Evolutionary conservation across 805 yeast genomes (phyloP).

Genomic region (Pichia exigua): DNA sequence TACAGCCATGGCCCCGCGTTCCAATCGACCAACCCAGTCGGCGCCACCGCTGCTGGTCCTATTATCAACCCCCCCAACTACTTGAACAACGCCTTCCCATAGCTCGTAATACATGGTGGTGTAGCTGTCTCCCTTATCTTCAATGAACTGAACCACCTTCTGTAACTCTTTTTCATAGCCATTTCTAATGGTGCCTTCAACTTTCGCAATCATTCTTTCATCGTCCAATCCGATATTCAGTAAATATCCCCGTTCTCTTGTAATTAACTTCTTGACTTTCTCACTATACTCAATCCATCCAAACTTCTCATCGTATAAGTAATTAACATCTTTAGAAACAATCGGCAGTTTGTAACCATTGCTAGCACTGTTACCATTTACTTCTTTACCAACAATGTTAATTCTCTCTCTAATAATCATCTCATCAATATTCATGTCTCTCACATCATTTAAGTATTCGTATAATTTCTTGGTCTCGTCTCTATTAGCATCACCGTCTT

Average conservation of each 20-base stretch:
- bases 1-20: neutral
- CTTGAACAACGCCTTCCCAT: constrained; percentile 12
- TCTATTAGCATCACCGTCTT: constrained; percentile 7
- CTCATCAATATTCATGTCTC: constrained; percentile 26
- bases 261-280: constrained; percentile 9
- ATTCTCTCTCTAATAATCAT: constrained; percentile 36
- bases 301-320: constrained; percentile 21
- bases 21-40: neutral
- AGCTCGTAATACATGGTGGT: constrained; percentile 53
- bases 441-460: constrained; percentile 34
- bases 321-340: constrained; percentile 24
- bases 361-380: constrained; percentile 34
- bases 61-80: too few relatives aligned
- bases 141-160: constrained; percentile 28
- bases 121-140: constrained; percentile 21
- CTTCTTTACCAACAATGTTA: constrained; percentile 15
- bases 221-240: neutral
- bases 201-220: neutral
- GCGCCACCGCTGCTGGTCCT: too few relatives aligned
- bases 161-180: constrained; percentile 31
- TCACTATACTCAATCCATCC: constrained; percentile 16
- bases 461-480: constrained; percentile 20
- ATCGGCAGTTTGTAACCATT: constrained; percentile 33
- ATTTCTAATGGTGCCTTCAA: neutral
- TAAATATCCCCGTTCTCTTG: constrained; percentile 10